These are phyloP conservation scores for Colletotrichum tropicale DNA, from an alignment of 2,329 filamentous ascomycete species.

Conservation along the genomic window DNA sequence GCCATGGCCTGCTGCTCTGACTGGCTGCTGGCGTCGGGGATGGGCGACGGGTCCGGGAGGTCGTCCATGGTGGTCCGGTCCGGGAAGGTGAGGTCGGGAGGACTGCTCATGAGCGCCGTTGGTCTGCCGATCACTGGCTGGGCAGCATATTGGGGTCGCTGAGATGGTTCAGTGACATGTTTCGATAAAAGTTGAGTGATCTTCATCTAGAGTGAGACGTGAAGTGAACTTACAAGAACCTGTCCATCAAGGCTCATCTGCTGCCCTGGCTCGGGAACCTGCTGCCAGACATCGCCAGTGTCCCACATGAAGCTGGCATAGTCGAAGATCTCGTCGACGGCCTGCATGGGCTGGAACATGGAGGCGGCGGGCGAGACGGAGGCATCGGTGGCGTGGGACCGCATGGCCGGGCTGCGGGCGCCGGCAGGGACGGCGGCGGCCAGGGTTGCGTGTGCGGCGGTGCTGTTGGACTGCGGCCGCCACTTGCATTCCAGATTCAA, in stretches of 20 bases:
- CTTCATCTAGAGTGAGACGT: neutral
- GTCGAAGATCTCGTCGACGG: conserved; percentile 48
- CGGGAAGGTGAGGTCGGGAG: neutral
- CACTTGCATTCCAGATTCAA: conserved; percentile 58
- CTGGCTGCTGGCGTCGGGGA: neutral
- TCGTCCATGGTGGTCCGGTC: neutral
- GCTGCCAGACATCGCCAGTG: conserved; percentile 37
- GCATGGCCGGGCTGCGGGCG: conserved; percentile 21
- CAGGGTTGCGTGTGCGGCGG: conserved; percentile 20
- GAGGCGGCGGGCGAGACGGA: conserved; percentile 28
- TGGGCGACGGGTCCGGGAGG: neutral
- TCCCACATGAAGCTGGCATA: conserved; percentile 56
- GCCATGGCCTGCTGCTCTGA: neutral
- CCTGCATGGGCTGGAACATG: conserved; percentile 29
- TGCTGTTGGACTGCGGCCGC: conserved; percentile 34
- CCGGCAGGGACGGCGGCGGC: conserved; percentile 23
- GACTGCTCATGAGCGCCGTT: neutral
- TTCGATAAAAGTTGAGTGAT: neutral
- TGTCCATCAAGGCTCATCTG: conserved; percentile 9
- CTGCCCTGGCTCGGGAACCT: conserved; percentile 21
- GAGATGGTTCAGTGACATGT: neutral
- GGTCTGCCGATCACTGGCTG: neutral
- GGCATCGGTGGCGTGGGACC: conserved; percentile 30
- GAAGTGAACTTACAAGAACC: neutral
- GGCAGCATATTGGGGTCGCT: neutral